Base-by-base conservation (phyloP, 148 eudicot species). In the Fallopia convolvulus region DNA sequence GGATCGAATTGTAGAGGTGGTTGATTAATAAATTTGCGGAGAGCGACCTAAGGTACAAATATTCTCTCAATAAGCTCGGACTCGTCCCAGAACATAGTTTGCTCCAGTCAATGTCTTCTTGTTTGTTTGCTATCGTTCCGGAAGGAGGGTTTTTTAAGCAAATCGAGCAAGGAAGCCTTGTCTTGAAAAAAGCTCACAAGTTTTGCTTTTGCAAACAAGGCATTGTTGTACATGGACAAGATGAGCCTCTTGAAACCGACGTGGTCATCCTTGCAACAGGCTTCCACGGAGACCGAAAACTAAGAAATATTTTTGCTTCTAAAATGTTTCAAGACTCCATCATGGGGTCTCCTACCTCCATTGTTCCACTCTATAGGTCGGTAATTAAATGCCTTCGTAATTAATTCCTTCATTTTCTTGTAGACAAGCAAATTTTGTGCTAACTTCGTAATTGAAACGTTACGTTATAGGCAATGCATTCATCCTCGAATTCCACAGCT, bases 231-330 rank as follows among this genome's bases (percentile, higher is more conserved):
- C 81, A 82, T 12, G 82, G 75, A 14, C 76, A 74, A n/a, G 76
- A 78, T 50, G 14, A 83, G 68, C 66, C 77, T 15, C n/a, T 85
- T 4, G 41, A 85, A 81, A 74, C 85, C 11, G 93, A 90, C 65
- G 8, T 93, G 71, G 82, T 93, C 74, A 84, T 92, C 70, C 68
- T 90, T 44, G 92, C 90, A 7, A 89, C 97, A 15, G 91, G 97
- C 0, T 89, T 84, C 81, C 83, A 79, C 36, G 90, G 90, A 33
- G 81, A 77, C 48, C 83, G 82, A 3, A 90, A 87, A 77, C 84
- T 92, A 12, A 81, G 78, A 47, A 56, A 83, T 70, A 77, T 87
- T 11, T 90, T 90, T 68, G 70, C 15, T 40, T 88, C 88, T 18
- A 56, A 83, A 12, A 46, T 63, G 52, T 85, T 87, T 70, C 81